Percentiles rank a stretch among this genome's conserved stretches.
Conservation (phyloP, 352 stramenopile genomes). For the Phytophthora agathidicida region DNA sequence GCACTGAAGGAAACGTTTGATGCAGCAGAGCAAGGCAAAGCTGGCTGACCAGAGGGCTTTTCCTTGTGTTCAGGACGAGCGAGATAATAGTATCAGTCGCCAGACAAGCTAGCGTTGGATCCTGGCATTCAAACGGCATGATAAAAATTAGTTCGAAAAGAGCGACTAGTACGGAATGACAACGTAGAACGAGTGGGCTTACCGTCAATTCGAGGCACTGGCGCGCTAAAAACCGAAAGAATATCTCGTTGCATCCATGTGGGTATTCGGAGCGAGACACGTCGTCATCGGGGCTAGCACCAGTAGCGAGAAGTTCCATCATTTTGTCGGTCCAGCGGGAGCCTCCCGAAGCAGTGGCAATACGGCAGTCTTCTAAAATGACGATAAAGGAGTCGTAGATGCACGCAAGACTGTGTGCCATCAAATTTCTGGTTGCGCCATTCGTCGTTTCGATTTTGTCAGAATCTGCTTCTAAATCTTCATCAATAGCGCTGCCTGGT, state of each 20-base stretch:
- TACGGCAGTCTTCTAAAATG: constrained; percentile 43
- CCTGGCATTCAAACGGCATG: constrained; percentile 30
- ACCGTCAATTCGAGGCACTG: constrained; percentile 60
- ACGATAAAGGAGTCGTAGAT: constrained; percentile 49
- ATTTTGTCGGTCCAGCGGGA: constrained; percentile 32
- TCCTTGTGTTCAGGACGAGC: constrained; percentile 51
- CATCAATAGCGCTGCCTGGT: constrained; percentile 20
- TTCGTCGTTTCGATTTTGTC: constrained; percentile 6
- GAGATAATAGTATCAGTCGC: constrained; percentile 44
- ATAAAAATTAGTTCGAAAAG: not conserved
- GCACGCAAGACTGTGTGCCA: constrained; percentile 35
- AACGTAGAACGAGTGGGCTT: constrained; percentile 5
- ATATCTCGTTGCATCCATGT: constrained; percentile 28
- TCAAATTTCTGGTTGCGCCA: constrained; percentile 23
- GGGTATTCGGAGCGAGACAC: constrained; percentile 8
- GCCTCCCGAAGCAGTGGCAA: constrained; percentile 25
- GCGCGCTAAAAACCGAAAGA: constrained; percentile 55
- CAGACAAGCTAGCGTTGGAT: constrained; percentile 52
- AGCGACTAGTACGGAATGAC: not conserved
- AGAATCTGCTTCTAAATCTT: constrained; percentile 22
- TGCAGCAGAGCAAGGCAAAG: constrained; percentile 68
- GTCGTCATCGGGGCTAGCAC: constrained; percentile 25
- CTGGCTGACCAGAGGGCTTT: constrained; percentile 46
- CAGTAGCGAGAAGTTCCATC: constrained; percentile 44
- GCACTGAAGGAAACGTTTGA: constrained; percentile 47